Conservation (phyloP, 2,329 filamentous ascomycete genomes). For the Fusarium paranaense region DNA sequence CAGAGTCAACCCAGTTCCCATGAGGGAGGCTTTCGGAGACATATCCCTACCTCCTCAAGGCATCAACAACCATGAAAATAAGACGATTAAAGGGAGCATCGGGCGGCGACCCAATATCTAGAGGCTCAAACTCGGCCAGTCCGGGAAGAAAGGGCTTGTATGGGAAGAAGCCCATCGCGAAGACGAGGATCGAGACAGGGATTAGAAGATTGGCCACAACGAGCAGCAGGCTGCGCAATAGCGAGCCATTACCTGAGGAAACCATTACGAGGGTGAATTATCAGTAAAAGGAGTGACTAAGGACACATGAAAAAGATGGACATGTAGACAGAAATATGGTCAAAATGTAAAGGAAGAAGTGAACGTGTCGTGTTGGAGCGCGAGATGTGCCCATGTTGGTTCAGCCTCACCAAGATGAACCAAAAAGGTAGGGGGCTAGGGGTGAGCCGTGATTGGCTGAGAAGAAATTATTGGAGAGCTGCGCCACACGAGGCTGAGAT, state of each 20-base stretch:
- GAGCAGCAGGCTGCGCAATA: constrained; percentile 59
- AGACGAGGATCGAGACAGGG: constrained; percentile 78
- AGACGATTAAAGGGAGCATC: constrained; percentile 85
- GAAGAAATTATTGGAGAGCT: not conserved
- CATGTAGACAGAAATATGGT: constrained; percentile 8
- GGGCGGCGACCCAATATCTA: constrained; percentile 67
- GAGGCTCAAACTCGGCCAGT: constrained; percentile 74
- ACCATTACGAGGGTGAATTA: constrained; percentile 38
- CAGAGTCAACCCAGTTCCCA: constrained; percentile 37
- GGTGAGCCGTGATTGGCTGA: constrained; percentile 30
- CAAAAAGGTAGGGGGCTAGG: constrained; percentile 35
- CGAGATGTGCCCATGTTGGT: constrained; percentile 20
- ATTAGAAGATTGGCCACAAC: constrained; percentile 80
- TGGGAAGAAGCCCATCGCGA: constrained; percentile 94
- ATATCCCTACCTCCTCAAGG: constrained; percentile 78
- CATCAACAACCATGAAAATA: constrained; percentile 98
- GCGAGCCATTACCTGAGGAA: constrained; percentile 40
- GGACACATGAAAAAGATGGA: constrained; percentile 7
- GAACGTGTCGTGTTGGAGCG: constrained; percentile 44
- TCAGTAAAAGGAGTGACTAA: constrained; percentile 22
- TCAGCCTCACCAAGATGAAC: constrained; percentile 41
- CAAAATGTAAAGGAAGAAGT: constrained; percentile 31
- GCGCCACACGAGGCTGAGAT: constrained; percentile 46
- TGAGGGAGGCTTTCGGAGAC: not conserved
- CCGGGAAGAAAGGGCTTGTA: constrained; percentile 95